Evolutionary conservation across 169 alveolate genomes (phyloP), one percentile per base, ranked within the genome.

Genomic region (Babesia bigemina): DNA sequence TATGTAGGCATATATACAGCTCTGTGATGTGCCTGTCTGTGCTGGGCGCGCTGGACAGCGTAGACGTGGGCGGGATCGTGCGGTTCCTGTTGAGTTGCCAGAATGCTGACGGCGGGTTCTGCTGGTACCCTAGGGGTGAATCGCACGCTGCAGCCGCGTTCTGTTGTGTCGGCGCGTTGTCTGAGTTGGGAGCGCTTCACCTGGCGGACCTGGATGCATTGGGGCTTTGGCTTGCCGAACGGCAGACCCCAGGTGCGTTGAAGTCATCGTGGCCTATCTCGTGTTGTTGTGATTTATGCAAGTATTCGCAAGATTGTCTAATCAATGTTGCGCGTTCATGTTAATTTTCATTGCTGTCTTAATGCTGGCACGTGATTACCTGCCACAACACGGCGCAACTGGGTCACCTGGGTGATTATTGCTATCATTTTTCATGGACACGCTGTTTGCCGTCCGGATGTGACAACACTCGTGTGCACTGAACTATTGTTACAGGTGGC

Each of bases 61-160:
- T 96, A 36, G 92, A 96, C 72, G 63, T 90, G 3, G 82, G 84
- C 52, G 92, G 92, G 72, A 94, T 97, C 50, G 88, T 92, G 11
- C 93, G 91, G 44, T 97, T 86, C 86, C 79, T 97, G 42, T 84
- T 95, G 73, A 77, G 92, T 29, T 96, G 98, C 70, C 91, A 93
- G 74, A 97, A 97, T 87, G 85, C 85, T 56, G 98, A 96, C 84
- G 99, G 98, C 33, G 98, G 96, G 10, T 97, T 96, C 77, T 98
- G 98, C 16, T 96, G 98, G 87, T 88, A 91, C 21, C 98, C 98
- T 21, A 95, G 92, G 50, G 96, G 97, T 17, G 99, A 97, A 86
- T 92, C 97, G 33, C 99, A 97, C 85, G 99, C 98, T 45, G 99
- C 99, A 11, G 96, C 96, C 82, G 92, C 96, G n/a, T 97, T 95